These are phyloP conservation scores for Spergularia azorica DNA, from an alignment of 179 eudicot genomes.

Conservation along the genomic window DNA sequence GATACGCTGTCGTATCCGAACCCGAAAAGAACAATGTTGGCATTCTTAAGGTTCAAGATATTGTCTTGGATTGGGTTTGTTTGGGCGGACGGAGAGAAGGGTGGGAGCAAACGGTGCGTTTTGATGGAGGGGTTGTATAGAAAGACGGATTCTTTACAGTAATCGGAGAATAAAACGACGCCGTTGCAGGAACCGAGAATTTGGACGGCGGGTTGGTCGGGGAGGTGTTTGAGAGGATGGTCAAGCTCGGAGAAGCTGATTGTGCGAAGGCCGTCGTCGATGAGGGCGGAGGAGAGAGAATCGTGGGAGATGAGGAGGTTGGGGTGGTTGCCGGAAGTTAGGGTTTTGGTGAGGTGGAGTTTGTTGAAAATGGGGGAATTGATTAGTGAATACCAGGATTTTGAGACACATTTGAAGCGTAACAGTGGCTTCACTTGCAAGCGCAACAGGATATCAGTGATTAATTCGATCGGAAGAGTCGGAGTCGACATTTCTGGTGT, in stretches of 20 bases:
- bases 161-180: neutral
- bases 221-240: neutral
- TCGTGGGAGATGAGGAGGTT: neutral
- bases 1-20: neutral
- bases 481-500: neutral
- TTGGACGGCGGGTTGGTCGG: neutral
- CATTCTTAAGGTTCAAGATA: too few relatives aligned
- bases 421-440: neutral
- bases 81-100: neutral
- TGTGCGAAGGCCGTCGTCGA: too few relatives aligned
- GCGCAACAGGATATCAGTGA: neutral
- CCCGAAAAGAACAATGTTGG: neutral
- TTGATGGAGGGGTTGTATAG: slow-evolving; percentile 16
- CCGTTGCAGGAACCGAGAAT: neutral
- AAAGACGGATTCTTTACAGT: neutral
- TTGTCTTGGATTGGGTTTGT: too few relatives aligned
- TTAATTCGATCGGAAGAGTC: slow-evolving; percentile 4
- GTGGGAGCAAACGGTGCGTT: slow-evolving; percentile 3
- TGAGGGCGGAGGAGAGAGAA: neutral
- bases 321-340: neutral
- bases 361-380: too few relatives aligned
- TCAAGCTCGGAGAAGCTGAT: neutral
- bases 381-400: neutral
- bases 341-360: neutral
- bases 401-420: slow-evolving; percentile 11